A percentile compares a stretch with the other conserved stretches of the same genome.
phyloP scores from a whole-genome alignment of 1,139 yeast species.

The Sugiyamaella pinicola region DNA sequence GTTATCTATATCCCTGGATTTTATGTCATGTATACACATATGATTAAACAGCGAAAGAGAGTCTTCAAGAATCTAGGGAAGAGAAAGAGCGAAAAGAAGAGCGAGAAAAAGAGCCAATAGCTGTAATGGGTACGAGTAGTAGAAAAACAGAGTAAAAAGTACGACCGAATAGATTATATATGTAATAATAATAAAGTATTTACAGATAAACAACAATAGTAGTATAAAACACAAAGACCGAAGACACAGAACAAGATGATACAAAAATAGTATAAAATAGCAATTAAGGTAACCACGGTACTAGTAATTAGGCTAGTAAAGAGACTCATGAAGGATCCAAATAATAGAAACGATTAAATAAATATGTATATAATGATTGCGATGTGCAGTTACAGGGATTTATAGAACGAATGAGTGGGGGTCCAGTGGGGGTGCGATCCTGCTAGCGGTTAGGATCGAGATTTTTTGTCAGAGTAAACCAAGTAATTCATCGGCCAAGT shows the following conservation, averaged over 20 bases:
- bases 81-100: slow-evolving; percentile 30
- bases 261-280: too few relatives aligned
- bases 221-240: too few relatives aligned
- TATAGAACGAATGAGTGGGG: too few relatives aligned
- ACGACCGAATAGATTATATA: too few relatives aligned
- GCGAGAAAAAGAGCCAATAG: slow-evolving; percentile 27
- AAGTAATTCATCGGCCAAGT: slow-evolving; percentile 35
- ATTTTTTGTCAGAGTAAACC: slow-evolving; percentile 25
- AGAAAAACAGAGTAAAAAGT: too few relatives aligned
- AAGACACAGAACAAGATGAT: too few relatives aligned
- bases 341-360: too few relatives aligned
- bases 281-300: too few relatives aligned
- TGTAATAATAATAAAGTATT: not conserved
- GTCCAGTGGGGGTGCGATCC: not conserved
- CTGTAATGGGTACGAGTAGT: too few relatives aligned
- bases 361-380: not conserved
- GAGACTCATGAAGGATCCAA: too few relatives aligned
- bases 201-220: too few relatives aligned
- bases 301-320: too few relatives aligned
- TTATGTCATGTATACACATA: slow-evolving; percentile 80
- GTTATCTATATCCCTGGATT: slow-evolving; percentile 82
- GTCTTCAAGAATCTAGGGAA: slow-evolving; percentile 40
- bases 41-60: slow-evolving; percentile 74
- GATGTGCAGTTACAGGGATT: not conserved
- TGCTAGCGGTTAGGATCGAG: slow-evolving; percentile 1